phyloP scores from a whole-genome alignment of 345 rosid genomes.

The Melaleuca quinquenervia region DNA sequence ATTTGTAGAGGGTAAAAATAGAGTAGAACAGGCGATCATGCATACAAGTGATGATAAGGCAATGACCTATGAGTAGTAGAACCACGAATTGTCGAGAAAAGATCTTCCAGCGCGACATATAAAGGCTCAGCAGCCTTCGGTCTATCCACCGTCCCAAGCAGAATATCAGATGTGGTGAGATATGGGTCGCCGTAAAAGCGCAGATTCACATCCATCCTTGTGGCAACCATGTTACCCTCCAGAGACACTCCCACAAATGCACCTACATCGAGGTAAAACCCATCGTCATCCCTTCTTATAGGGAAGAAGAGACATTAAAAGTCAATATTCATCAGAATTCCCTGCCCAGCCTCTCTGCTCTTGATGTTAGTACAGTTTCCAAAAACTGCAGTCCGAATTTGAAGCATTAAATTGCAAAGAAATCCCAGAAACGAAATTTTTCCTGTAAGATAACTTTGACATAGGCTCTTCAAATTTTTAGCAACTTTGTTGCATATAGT shows the following conservation, averaged over 20 bases:
- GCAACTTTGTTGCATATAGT: not conserved
- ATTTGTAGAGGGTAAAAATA: not conserved
- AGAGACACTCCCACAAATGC: constrained; percentile 96
- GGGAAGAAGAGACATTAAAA: not conserved
- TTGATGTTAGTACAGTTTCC: not conserved
- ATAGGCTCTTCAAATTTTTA: not conserved
- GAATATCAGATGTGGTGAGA: constrained; percentile 64
- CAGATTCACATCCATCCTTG: constrained; percentile 80
- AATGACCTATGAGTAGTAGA: not conserved
- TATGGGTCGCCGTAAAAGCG: constrained; percentile 91
- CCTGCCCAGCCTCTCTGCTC: not conserved
- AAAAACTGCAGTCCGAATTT: not conserved
- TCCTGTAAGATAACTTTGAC: not conserved
- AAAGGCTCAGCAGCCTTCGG: constrained; percentile 93
- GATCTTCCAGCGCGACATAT: constrained; percentile 55
- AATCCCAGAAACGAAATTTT: not conserved
- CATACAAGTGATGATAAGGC: constrained; percentile 12
- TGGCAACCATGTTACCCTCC: constrained; percentile 79
- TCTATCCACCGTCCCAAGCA: constrained; percentile 68
- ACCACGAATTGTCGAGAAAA: constrained; percentile 24
- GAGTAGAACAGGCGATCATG: not conserved
- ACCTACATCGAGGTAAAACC: constrained; percentile 30
- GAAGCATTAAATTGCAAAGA: not conserved
- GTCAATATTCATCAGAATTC: not conserved
- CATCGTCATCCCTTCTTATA: not conserved